Percentiles rank a stretch among this genome's conserved stretches.
Conservation (phyloP, 2,329 filamentous ascomycete genomes). For the Xylaria sp. region DNA sequence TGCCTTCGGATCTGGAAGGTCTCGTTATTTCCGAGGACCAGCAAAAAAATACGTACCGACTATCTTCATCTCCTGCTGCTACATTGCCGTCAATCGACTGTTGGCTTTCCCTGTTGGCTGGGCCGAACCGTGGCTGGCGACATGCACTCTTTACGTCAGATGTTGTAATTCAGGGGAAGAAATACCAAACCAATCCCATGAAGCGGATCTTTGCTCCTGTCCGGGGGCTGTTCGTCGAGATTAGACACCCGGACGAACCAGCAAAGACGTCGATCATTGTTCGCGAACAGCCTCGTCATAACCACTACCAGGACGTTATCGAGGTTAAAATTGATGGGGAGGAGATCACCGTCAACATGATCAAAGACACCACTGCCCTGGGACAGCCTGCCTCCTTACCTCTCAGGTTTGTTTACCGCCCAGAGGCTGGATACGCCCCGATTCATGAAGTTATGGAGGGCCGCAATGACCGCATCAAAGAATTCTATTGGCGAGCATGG, state of each 20-base stretch:
- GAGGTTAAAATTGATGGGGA: constrained; percentile 80
- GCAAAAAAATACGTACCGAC: constrained; percentile 83
- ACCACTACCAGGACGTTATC: constrained; percentile 88
- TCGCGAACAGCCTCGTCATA: constrained; percentile 85
- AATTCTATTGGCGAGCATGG: constrained; percentile 99
- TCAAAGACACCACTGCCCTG: constrained; percentile 90
- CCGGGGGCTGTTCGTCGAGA: constrained; percentile 89
- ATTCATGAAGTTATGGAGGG: constrained; percentile 96
- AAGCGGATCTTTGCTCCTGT: constrained; percentile 89
- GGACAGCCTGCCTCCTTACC: constrained; percentile 84
- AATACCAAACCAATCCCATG: constrained; percentile 97
- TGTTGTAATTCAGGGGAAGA: constrained; percentile 92
- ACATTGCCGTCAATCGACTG: constrained; percentile 81
- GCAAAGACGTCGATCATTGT: constrained; percentile 86
- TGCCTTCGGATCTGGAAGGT: constrained; percentile 83
- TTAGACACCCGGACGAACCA: constrained; percentile 82
- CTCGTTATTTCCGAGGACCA: constrained; percentile 84
- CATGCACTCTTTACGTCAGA: constrained; percentile 95
- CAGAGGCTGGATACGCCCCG: constrained; percentile 95
- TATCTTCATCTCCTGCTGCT: constrained; percentile 79
- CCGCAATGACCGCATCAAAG: constrained; percentile 98
- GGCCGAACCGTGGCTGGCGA: constrained; percentile 87
- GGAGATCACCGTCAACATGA: constrained; percentile 88
- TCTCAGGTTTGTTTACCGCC: constrained; percentile 91
- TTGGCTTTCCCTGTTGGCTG: constrained; percentile 90